phyloP scores from a whole-genome alignment of 495 filamentous ascomycete species.

The Aspergillus baeticus region DNA sequence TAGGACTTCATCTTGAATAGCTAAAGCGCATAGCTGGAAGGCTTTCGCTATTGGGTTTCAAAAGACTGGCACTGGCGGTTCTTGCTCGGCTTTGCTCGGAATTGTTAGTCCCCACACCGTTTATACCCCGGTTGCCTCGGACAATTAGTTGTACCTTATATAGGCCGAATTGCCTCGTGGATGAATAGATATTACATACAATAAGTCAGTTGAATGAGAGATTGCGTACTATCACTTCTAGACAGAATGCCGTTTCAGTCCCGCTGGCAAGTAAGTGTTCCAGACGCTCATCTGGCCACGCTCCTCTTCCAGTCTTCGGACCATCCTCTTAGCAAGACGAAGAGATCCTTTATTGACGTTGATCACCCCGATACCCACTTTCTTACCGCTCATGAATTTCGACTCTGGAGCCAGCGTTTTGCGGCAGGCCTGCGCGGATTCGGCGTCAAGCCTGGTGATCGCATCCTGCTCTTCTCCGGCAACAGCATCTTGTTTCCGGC shows the following conservation, averaged over 20 bases:
- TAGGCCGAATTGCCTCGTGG: too few relatives aligned
- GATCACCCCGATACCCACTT: slow-evolving; percentile 55
- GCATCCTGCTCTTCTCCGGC: slow-evolving; percentile 69
- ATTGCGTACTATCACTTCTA: too few relatives aligned
- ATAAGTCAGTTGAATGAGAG: too few relatives aligned
- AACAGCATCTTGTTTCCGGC: slow-evolving; percentile 75
- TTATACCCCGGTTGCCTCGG: too few relatives aligned
- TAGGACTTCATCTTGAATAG: too few relatives aligned
- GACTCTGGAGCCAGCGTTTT: slow-evolving; percentile 68
- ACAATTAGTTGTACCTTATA: too few relatives aligned
- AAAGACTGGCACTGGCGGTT: too few relatives aligned
- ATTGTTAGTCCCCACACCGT: too few relatives aligned
- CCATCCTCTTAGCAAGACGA: slow-evolving; percentile 39
- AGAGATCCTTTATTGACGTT: slow-evolving; percentile 52
- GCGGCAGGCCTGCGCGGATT: slow-evolving; percentile 65
- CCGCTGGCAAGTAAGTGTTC: slow-evolving; percentile 46
- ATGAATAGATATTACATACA: too few relatives aligned
- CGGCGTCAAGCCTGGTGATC: slow-evolving; percentile 67
- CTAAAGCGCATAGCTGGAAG: too few relatives aligned
- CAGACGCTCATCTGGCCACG: slow-evolving; percentile 48
- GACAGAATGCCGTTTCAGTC: slow-evolving; percentile 53
- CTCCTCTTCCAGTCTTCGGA: slow-evolving; percentile 50
- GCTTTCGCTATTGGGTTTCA: too few relatives aligned
- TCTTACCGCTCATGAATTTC: slow-evolving; percentile 57
- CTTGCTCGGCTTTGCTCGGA: too few relatives aligned